Evolutionary conservation across 768 basidiomycete genomes (phyloP).

Genomic region (Leccinum disarticulatum): DNA sequence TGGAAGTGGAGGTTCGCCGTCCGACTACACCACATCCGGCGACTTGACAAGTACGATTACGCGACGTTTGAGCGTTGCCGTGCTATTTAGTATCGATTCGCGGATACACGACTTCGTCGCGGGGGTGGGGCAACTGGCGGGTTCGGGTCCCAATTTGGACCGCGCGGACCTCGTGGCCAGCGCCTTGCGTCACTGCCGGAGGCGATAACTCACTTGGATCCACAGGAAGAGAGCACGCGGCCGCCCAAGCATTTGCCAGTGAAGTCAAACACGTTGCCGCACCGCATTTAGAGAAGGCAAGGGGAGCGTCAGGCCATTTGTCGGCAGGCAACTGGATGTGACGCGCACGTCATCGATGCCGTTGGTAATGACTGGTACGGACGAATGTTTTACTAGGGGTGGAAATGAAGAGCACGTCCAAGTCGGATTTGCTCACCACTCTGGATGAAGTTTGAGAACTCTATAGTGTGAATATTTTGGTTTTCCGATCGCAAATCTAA

Average conservation of each 20-base stretch:
- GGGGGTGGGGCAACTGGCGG: slow-evolving; percentile 16
- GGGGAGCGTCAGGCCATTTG: slow-evolving; percentile 8
- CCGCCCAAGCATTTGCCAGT: slow-evolving; percentile 17
- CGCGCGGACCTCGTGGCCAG: slow-evolving; percentile 24
- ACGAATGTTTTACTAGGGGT: not conserved
- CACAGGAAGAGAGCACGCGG: slow-evolving; percentile 26
- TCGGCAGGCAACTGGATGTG: slow-evolving; percentile 23
- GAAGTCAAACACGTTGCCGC: slow-evolving; percentile 37
- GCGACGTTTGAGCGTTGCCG: slow-evolving; percentile 12
- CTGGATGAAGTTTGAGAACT: not conserved
- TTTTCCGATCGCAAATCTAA: not conserved
- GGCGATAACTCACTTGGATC: not conserved
- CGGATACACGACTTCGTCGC: slow-evolving; percentile 28
- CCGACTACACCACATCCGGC: slow-evolving; percentile 29
- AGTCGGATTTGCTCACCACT: slow-evolving; percentile 3
- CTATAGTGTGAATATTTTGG: not conserved
- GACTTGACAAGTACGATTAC: slow-evolving; percentile 27
- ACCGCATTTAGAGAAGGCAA: slow-evolving; percentile 35
- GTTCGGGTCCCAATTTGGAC: slow-evolving; percentile 15
- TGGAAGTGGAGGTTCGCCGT: slow-evolving; percentile 20
- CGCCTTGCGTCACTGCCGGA: slow-evolving; percentile 33
- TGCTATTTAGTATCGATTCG: slow-evolving; percentile 20
- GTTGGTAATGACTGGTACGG: slow-evolving; percentile 10
- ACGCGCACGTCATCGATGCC: slow-evolving; percentile 14
- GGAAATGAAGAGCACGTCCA: slow-evolving; percentile 6